These are phyloP conservation scores for Boletus rubescentipes DNA, from an alignment of 768 basidiomycete genomes.

Conservation along the genomic window DNA sequence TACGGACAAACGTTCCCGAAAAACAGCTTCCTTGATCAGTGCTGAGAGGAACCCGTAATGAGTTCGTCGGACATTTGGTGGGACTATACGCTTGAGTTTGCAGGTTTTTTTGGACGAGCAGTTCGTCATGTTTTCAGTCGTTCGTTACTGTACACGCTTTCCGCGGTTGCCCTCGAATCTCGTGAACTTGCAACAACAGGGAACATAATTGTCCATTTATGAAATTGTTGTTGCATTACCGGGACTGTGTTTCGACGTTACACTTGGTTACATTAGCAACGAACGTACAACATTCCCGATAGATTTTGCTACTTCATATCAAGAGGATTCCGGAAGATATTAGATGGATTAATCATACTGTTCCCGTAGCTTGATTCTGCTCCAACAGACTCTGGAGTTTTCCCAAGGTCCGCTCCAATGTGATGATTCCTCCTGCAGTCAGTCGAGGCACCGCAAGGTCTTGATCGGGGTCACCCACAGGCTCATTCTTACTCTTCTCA, in stretches of 20 bases:
- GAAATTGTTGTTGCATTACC: neutral
- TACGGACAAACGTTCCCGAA: conserved; percentile 69
- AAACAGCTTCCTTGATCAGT: conserved; percentile 59
- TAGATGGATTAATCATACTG: conserved; percentile 17
- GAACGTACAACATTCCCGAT: conserved; percentile 30
- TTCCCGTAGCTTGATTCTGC: conserved; percentile 9
- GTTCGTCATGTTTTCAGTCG: conserved; percentile 16
- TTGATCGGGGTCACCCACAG: conserved; percentile 25
- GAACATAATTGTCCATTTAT: conserved; percentile 11
- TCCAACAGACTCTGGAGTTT: conserved; percentile 55
- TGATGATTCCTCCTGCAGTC: conserved; percentile 76
- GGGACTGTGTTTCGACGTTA: conserved; percentile 4
- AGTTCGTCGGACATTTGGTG: conserved; percentile 8
- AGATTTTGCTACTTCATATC: conserved; percentile 26
- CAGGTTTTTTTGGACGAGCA: conserved; percentile 15
- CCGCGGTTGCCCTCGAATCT: neutral
- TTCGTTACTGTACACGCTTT: conserved; percentile 21
- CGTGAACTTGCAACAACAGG: conserved; percentile 2
- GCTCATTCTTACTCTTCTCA: conserved; percentile 56
- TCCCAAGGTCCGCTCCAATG: conserved; percentile 68
- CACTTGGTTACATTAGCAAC: conserved; percentile 19
- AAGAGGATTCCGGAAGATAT: conserved; percentile 13
- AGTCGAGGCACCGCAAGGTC: conserved; percentile 70
- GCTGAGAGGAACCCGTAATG: conserved; percentile 35
- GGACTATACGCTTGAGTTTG: conserved; percentile 8